Base-by-base conservation (phyloP, 305 asterid genomes). In the Solanum aculeatissimum region DNA sequence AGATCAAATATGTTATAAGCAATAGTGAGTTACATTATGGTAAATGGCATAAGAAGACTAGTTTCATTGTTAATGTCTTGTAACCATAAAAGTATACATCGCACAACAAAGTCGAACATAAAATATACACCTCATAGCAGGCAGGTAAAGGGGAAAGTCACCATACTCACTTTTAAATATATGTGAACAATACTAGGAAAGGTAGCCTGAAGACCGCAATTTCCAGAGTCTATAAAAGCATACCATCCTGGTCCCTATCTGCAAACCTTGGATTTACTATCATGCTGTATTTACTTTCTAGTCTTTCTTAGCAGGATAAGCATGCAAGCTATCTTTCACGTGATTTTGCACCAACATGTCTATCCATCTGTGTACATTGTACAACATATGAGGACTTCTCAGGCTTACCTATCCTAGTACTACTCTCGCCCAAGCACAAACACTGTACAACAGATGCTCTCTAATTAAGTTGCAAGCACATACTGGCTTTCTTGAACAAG, bases 401-500 rank as follows among this genome's bases (percentile, higher is more conserved):
- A 65, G 49, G 86, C 38, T 86, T 82, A 86, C 83, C 84, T 70
- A 80, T 83, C 78, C 86, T 69, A 80, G 83, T 80, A 86, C 88
- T 86, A 84, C 83, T 86, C 88, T 87, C 80, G 75, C 85, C 86
- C 89, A 85, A 85, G 87, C 88, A 86, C 87, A 66, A 29, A 40
- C 6, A 66, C n/a, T 15, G 78, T 69, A 10, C 54, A 70, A 40
- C 54, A 70, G 54, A 11, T 70, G 51, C 77, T 38, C 75, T 68
- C 54, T 40, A 70, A 70, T 70, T 70, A 70, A 69, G 53, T 40
- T 21, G n/a, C 54, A n/a, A 70, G 6, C 79, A 70, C 54, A 70
- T 40, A 32, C 79, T 40, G 7, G 3, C n/a, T n/a, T 70, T 70
- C 54, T 70, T 70, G 53, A 70, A 40, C 32, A 42, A 16, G 51